A percentile compares a stretch with the other conserved stretches of the same genome.
These are phyloP conservation scores for Austroboletus niveus DNA, from an alignment of 1,284 basidiomycete genomes.

Conservation along the genomic window DNA sequence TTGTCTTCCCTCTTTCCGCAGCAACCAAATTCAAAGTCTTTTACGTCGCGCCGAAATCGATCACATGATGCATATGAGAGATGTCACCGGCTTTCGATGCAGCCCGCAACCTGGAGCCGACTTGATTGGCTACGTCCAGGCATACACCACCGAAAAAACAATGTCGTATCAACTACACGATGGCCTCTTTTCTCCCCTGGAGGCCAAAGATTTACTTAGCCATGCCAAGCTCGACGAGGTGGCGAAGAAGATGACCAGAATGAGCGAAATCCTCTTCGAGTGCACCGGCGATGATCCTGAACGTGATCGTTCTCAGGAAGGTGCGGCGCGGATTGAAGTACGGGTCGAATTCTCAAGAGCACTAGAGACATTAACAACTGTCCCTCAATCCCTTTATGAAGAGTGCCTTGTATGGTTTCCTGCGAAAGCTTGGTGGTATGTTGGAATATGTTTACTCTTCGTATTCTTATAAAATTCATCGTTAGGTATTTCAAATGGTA, in stretches of 20 bases:
- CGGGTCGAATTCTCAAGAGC: not conserved
- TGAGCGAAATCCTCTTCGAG: not conserved
- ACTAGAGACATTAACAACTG: too few species aligned
- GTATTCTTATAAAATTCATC: not conserved
- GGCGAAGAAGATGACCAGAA: not conserved
- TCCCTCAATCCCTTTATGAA: not conserved
- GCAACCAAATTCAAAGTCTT: not conserved
- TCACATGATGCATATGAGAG: not conserved
- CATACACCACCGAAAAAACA: not conserved
- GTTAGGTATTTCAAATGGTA: not conserved
- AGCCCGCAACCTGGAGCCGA: too few species aligned
- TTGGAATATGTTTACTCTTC: not conserved
- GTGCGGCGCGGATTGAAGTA: not conserved
- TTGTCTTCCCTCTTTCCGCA: not conserved
- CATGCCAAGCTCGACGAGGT: not conserved
- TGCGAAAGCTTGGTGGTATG: not conserved
- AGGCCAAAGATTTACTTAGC: not conserved
- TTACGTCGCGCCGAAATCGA: not conserved
- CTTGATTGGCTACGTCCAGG: not conserved
- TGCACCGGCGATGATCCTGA: not conserved
- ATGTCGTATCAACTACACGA: not conserved
- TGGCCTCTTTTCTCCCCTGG: not conserved
- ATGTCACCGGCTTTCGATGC: not conserved
- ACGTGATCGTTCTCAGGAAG: not conserved
- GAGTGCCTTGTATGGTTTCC: not conserved